Evolutionary conservation across 1,139 yeast species (phyloP).

Genomic region (Oligophagozyma castellii): DNA sequence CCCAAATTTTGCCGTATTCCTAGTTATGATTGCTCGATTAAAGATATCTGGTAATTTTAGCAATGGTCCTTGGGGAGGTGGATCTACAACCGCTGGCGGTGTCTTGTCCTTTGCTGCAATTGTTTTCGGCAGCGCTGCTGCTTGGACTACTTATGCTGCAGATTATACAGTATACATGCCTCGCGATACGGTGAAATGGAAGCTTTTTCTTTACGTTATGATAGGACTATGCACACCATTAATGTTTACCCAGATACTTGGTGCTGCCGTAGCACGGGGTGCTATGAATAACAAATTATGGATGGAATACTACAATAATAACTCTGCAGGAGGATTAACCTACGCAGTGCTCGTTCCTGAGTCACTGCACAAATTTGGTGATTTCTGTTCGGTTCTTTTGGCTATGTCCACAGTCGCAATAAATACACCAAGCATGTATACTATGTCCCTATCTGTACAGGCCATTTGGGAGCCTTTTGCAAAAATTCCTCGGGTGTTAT

Average conservation of each 20-base stretch:
- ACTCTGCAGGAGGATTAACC: conserved; percentile 68
- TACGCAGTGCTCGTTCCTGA: conserved; percentile 64
- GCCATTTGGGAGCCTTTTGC: conserved; percentile 63
- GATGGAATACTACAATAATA: conserved; percentile 28
- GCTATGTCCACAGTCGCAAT: conserved; percentile 80
- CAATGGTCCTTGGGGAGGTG: conserved; percentile 29
- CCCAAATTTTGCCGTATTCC: conserved; percentile 59
- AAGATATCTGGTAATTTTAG: conserved; percentile 50
- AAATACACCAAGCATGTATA: conserved; percentile 87
- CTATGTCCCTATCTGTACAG: conserved; percentile 79
- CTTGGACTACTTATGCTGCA: conserved; percentile 90
- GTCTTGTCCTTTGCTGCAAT: conserved; percentile 81
- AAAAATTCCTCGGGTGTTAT: conserved; percentile 63
- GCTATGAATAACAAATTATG: conserved; percentile 29
- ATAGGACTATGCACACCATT: conserved; percentile 56
- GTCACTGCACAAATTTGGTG: conserved; percentile 78
- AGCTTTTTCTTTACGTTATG: conserved; percentile 50
- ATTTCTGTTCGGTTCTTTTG: conserved; percentile 76
- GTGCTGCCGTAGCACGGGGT: conserved; percentile 81
- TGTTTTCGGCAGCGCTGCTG: conserved; percentile 81
- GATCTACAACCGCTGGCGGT: conserved; percentile 54
- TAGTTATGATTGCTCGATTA: conserved; percentile 68
- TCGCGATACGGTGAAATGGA: conserved; percentile 40
- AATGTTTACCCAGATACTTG: conserved; percentile 60
- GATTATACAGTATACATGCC: conserved; percentile 86